phyloP scores from a whole-genome alignment of 352 stramenopile genomes.

The Pythium dissotocum region DNA sequence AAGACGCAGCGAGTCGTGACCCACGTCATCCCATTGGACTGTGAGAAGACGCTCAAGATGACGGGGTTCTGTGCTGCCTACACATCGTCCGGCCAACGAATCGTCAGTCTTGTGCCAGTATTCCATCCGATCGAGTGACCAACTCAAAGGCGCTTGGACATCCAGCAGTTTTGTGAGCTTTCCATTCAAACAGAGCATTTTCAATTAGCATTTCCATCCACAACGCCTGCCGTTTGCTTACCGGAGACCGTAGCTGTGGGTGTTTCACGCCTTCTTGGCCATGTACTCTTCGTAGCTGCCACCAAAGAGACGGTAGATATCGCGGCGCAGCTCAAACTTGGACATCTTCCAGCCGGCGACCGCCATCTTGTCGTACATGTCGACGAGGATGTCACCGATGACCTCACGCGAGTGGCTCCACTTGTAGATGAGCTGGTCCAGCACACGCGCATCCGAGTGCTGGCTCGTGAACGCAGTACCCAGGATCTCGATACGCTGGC shows the following conservation, averaged over 20 bases:
- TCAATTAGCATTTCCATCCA: neutral
- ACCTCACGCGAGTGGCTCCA: constrained; percentile 91
- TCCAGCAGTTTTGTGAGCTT: neutral
- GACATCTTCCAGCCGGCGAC: constrained; percentile 85
- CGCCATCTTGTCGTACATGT: constrained; percentile 89
- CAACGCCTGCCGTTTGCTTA: neutral
- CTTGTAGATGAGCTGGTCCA: constrained; percentile 96
- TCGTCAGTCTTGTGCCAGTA: neutral
- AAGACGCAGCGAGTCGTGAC: neutral
- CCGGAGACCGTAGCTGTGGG: too few relatives aligned
- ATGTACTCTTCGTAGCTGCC: constrained; percentile 93
- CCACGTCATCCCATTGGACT: neutral
- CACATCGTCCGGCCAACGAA: neutral
- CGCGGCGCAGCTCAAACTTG: constrained; percentile 81
- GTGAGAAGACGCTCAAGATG: neutral
- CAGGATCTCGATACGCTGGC: constrained; percentile 93
- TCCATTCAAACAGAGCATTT: neutral
- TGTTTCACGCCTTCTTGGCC: constrained; percentile 47
- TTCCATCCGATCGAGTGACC: neutral
- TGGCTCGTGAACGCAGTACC: constrained; percentile 93
- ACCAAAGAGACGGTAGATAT: constrained; percentile 86
- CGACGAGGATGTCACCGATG: constrained; percentile 84
- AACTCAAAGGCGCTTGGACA: too few relatives aligned
- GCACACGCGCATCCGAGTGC: constrained; percentile 92
- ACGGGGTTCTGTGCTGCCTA: neutral